Conservation (phyloP, 176 grass and related monocot species). For the Ananas comosus region DNA sequence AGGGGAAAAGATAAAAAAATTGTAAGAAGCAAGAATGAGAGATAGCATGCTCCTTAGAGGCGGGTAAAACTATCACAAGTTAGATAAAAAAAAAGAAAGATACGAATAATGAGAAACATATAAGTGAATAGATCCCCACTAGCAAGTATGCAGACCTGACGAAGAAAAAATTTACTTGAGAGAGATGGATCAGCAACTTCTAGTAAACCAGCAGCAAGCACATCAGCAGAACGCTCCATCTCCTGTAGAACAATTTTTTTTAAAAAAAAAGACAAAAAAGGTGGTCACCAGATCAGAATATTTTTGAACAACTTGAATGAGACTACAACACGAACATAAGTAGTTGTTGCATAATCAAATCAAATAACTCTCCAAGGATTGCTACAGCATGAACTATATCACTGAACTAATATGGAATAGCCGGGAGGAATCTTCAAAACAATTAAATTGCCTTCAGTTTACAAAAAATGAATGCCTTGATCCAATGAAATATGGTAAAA, state of each 20-base stretch:
- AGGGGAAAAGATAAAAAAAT: constrained; percentile 7
- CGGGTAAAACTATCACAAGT: background rate
- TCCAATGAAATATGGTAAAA: no score
- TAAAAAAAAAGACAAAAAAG: constrained; percentile 8
- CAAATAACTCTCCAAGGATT: no score
- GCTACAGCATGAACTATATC: no score
- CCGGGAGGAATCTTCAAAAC: no score
- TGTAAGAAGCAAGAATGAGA: background rate
- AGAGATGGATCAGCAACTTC: constrained; percentile 84
- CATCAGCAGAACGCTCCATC: constrained; percentile 98
- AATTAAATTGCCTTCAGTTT: no score
- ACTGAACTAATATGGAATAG: no score
- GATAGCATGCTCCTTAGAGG: background rate
- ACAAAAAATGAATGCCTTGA: no score
- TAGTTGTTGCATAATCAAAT: no score
- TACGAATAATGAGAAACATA: background rate
- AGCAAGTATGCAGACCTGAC: constrained; percentile 43
- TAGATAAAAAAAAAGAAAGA: constrained; percentile 16
- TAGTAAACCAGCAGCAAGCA: constrained; percentile 89
- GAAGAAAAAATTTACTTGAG: constrained; percentile 89
- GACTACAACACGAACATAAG: background rate
- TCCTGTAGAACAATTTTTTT: constrained; percentile 44
- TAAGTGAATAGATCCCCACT: constrained; percentile 13
- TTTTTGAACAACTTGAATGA: background rate
- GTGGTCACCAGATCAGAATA: background rate